Evolutionary conservation across 257 asterid genomes (phyloP).

Genomic region (Gynochthodes officinalis): DNA sequence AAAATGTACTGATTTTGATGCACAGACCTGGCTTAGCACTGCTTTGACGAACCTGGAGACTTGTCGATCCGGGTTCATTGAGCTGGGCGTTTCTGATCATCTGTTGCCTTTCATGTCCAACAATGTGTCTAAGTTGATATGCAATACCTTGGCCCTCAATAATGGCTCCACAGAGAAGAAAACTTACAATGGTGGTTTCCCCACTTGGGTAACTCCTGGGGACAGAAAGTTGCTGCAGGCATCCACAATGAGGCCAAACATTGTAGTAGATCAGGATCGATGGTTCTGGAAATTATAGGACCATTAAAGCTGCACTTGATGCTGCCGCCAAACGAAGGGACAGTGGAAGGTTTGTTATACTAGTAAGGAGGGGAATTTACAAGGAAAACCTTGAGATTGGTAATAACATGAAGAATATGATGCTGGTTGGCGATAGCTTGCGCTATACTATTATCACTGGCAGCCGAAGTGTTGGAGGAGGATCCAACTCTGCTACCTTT

Average conservation of each 20-base stretch:
- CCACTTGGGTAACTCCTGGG: constrained; percentile 24
- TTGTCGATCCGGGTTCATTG: constrained; percentile 57
- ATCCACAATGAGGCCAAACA: constrained; percentile 5
- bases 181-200: constrained; percentile 26
- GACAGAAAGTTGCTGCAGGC: constrained; percentile 33
- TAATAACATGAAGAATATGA: constrained; percentile 41
- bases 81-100: constrained; percentile 45
- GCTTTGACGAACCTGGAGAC: constrained; percentile 72
- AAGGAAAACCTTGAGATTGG: constrained; percentile 39
- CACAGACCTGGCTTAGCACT: constrained; percentile 75
- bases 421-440: constrained; percentile 75
- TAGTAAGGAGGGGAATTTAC: constrained; percentile 32
- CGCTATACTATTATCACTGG: constrained; percentile 63
- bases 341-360: constrained; percentile 33
- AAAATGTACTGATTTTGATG: constrained; percentile 50
- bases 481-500: constrained; percentile 70
- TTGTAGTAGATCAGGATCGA: constrained; percentile 50
- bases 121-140: constrained; percentile 52
- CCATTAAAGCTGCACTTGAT: constrained; percentile 39
- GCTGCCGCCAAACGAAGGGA: constrained; percentile 27
- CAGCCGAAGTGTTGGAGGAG: constrained; percentile 70
- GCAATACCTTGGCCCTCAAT: constrained; percentile 58
- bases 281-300: constrained; percentile 41
- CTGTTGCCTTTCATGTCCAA: constrained; percentile 47
- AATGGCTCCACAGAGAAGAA: constrained; percentile 18